phyloP scores from a whole-genome alignment of 2,329 filamentous ascomycete genomes.

The Trichoderma aggressivum region DNA sequence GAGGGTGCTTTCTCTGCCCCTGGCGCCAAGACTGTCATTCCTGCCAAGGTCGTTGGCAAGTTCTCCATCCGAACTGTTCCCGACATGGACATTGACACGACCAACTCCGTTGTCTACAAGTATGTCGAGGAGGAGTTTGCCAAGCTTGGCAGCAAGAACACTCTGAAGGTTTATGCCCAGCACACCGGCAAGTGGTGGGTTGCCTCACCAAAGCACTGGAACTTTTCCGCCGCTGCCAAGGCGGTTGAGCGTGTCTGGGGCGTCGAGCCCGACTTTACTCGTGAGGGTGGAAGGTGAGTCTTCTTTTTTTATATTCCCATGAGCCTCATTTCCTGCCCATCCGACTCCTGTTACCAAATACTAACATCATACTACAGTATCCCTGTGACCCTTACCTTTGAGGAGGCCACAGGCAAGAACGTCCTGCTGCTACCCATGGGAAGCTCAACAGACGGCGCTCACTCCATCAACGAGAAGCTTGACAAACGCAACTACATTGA shows the following conservation, averaged over 20 bases:
- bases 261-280: conserved; percentile 88
- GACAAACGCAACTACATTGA: conserved; percentile 98
- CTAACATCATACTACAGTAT: conserved; percentile 56
- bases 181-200: conserved; percentile 99
- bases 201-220: conserved; percentile 96
- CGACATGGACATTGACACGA: conserved; percentile 90
- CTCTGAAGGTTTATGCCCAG: conserved; percentile 72
- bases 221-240: conserved; percentile 91
- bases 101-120: conserved; percentile 80
- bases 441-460: conserved; percentile 90
- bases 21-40: conserved; percentile 97
- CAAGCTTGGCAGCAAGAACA: conserved; percentile 90
- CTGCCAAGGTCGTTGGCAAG: conserved; percentile 95
- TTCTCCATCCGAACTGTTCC: conserved; percentile 98
- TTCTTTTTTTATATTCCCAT: not conserved
- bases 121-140: conserved; percentile 81
- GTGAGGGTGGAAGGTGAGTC: conserved; percentile 81
- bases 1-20: conserved; percentile 92
- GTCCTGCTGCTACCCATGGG: conserved; percentile 95
- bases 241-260: conserved; percentile 95
- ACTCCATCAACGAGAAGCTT: conserved; percentile 98
- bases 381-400: conserved; percentile 93
- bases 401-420: conserved; percentile 97
- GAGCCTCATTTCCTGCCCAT: not conserved
- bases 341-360: not conserved